phyloP scores from a whole-genome alignment of 1,139 yeast species.

The Insectozyma bohioensis region DNA sequence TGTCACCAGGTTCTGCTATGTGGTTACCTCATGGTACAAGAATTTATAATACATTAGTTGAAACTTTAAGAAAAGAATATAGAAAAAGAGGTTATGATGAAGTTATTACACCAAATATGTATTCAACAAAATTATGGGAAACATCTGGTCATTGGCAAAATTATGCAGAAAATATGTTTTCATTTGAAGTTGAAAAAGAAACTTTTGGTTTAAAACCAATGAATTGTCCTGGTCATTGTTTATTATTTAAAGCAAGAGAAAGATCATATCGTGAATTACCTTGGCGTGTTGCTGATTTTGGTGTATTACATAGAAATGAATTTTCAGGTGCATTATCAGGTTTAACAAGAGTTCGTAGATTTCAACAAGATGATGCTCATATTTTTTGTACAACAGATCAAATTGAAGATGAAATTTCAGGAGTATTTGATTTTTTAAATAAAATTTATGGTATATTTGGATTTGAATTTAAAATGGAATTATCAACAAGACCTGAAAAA shows the following conservation, averaged over 20 bases:
- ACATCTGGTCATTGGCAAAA: slow-evolving; percentile 98
- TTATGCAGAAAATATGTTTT: slow-evolving; percentile 94
- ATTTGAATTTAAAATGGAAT: slow-evolving; percentile 82
- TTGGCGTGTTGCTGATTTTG: slow-evolving; percentile 94
- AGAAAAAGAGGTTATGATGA: slow-evolving; percentile 93
- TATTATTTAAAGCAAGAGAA: slow-evolving; percentile 81
- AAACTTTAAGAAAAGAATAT: slow-evolving; percentile 77
- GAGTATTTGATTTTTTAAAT: slow-evolving; percentile 76
- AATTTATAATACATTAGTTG: slow-evolving; percentile 83
- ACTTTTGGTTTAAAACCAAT: slow-evolving; percentile 88
- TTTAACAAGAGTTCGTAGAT: slow-evolving; percentile 92
- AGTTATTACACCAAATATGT: slow-evolving; percentile 98
- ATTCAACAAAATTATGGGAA: slow-evolving; percentile 93
- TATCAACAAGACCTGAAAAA: slow-evolving; percentile 93
- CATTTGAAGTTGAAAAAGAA: slow-evolving; percentile 95
- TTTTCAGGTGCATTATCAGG: slow-evolving; percentile 85
- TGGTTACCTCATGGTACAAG: slow-evolving; percentile 99
- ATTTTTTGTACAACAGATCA: slow-evolving; percentile 92
- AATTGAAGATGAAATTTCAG: slow-evolving; percentile 77
- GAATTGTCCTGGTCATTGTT: slow-evolving; percentile 99
- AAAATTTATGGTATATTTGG: slow-evolving; percentile 83
- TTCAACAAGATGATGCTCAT: slow-evolving; percentile 99
- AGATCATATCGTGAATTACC: slow-evolving; percentile 95
- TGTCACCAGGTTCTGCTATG: slow-evolving; percentile 97
- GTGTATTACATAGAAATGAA: slow-evolving; percentile 94